Percentiles rank a stretch among this genome's conserved stretches.
Evolutionary conservation across 1,139 yeast species (phyloP).

Genomic region (Protomyces arabidopsidicola): DNA sequence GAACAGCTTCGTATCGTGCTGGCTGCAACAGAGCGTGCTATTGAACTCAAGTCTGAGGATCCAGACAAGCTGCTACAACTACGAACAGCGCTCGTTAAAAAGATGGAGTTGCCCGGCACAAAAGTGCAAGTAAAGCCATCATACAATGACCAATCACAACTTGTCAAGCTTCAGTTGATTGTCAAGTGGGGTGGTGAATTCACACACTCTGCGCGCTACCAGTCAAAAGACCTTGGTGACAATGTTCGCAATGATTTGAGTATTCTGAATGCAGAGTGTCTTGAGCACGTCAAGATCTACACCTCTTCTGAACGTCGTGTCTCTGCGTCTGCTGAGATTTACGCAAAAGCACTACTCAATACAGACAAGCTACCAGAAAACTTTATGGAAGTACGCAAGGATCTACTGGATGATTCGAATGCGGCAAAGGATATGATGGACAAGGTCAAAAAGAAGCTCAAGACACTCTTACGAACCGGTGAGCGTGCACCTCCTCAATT

Average conservation of each 20-base stretch:
- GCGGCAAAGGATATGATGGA: constrained; percentile 99
- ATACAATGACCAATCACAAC: constrained; percentile 57
- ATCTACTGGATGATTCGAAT: constrained; percentile 88
- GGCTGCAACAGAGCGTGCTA: constrained; percentile 77
- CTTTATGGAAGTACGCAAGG: constrained; percentile 77
- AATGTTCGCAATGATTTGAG: constrained; percentile 89
- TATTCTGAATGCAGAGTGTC: constrained; percentile 74
- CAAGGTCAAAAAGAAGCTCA: constrained; percentile 91
- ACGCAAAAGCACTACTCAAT: constrained; percentile 77
- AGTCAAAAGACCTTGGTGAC: constrained; percentile 92
- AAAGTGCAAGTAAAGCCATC: constrained; percentile 94
- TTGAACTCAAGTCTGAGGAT: constrained; percentile 74
- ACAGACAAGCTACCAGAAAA: constrained; percentile 71
- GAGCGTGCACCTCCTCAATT: constrained; percentile 98
- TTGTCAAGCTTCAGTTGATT: constrained; percentile 91
- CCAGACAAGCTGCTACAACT: constrained; percentile 67
- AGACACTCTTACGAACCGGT: constrained; percentile 90
- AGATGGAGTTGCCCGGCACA: constrained; percentile 88
- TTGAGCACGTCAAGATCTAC: constrained; percentile 77
- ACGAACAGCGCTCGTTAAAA: constrained; percentile 79
- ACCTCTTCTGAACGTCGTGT: constrained; percentile 95
- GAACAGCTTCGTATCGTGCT: constrained; percentile 80
- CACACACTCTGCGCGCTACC: constrained; percentile 93
- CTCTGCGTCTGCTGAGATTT: constrained; percentile 79
- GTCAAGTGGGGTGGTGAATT: constrained; percentile 99